Conservation (phyloP, 2,329 filamentous ascomycete species). For the Alternaria dauci region DNA sequence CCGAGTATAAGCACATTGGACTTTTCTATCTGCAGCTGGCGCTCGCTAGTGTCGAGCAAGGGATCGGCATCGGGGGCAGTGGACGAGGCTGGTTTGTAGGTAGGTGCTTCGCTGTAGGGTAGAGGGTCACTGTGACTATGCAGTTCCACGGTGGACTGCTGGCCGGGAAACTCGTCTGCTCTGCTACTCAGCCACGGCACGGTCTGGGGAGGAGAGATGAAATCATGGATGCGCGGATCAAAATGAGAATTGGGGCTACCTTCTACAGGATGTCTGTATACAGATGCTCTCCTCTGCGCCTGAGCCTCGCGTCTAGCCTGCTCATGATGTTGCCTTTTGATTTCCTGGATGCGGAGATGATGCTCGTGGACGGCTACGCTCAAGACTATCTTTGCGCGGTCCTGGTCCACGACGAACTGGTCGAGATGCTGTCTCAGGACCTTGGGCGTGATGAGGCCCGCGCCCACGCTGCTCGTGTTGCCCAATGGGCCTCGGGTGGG, state of each 20-base stretch:
- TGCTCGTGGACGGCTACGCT: slow-evolving; percentile 96
- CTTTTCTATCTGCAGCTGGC: slow-evolving; percentile 83
- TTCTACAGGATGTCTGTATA: slow-evolving; percentile 78
- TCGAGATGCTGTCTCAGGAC: slow-evolving; percentile 88
- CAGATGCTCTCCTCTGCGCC: slow-evolving; percentile 73
- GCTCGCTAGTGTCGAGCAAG: slow-evolving; percentile 60
- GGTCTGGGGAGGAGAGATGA: slow-evolving; percentile 12
- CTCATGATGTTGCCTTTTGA: slow-evolving; percentile 79
- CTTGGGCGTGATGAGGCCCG: slow-evolving; percentile 67
- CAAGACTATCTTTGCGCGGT: slow-evolving; percentile 91
- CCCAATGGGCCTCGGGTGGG: slow-evolving; percentile 71
- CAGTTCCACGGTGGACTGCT: slow-evolving; percentile 61
- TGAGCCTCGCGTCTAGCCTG: slow-evolving; percentile 77
- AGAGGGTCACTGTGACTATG: slow-evolving; percentile 23
- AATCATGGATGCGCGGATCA: slow-evolving; percentile 9
- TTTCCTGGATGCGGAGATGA: slow-evolving; percentile 84
- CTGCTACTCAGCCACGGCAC: slow-evolving; percentile 34
- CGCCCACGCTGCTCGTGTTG: slow-evolving; percentile 65
- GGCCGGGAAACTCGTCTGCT: slow-evolving; percentile 69
- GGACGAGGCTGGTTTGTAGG: slow-evolving; percentile 34
- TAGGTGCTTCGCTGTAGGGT: slow-evolving; percentile 24
- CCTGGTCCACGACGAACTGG: slow-evolving; percentile 95
- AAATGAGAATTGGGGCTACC: slow-evolving; percentile 57
- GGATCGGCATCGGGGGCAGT: slow-evolving; percentile 47
- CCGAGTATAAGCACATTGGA: slow-evolving; percentile 92